These are phyloP conservation scores for Aspergillus aculeatinus DNA, from an alignment of 2,329 filamentous ascomycete species.

Conservation along the genomic window DNA sequence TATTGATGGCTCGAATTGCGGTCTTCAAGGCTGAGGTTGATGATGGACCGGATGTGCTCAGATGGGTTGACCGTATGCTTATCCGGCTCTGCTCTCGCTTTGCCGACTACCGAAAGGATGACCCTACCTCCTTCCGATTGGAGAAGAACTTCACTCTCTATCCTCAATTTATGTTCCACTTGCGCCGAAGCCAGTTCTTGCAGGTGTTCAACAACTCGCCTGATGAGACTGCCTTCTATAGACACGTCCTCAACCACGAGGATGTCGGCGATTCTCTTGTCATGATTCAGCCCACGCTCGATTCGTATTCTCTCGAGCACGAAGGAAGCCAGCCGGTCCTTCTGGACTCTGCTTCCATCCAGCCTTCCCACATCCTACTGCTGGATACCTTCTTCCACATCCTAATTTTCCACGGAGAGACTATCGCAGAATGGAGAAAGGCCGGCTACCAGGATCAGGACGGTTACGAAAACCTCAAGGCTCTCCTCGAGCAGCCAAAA, in stretches of 20 bases:
- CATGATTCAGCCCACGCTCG: conserved; percentile 98
- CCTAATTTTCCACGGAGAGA: conserved; percentile 97
- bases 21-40: conserved; percentile 99
- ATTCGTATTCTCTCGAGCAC: conserved; percentile 96
- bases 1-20: conserved; percentile 98
- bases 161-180: conserved; percentile 99
- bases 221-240: conserved; percentile 98
- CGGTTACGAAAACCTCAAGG: conserved; percentile 93
- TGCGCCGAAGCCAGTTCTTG: conserved; percentile 93
- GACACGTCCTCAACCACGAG: conserved; percentile 95
- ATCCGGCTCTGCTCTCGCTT: conserved; percentile 95
- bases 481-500: conserved; percentile 86
- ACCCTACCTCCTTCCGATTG: conserved; percentile 91
- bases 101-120: conserved; percentile 96
- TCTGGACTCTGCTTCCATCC: conserved; percentile 93
- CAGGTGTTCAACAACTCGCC: conserved; percentile 99
- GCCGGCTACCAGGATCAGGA: conserved; percentile 97
- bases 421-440: conserved; percentile 96
- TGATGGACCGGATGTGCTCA: conserved; percentile 93
- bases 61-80: conserved; percentile 98
- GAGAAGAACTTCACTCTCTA: conserved; percentile 99
- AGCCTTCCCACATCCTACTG: conserved; percentile 87
- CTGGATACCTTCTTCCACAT: conserved; percentile 99
- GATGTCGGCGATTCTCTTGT: conserved; percentile 94
- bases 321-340: conserved; percentile 92